Conservation (phyloP, 163 green algal genomes). For the Chloromonas sp. region DNA sequence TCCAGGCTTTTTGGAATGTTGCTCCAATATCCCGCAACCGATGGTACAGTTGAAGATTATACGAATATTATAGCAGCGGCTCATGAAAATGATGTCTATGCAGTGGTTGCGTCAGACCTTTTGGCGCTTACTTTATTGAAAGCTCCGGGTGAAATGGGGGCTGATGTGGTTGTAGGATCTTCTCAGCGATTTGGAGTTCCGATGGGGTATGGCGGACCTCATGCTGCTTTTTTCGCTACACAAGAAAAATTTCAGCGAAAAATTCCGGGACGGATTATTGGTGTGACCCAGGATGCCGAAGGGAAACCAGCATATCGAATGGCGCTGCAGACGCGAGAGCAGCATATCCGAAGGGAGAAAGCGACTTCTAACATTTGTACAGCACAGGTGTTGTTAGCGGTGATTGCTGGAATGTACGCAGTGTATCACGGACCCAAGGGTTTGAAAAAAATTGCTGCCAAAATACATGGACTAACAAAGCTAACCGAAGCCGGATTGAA, state of each 20-base stretch:
- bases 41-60: slow-evolving; percentile 88
- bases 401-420: slow-evolving; percentile 94
- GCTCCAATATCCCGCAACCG: slow-evolving; percentile 95
- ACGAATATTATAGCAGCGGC: slow-evolving; percentile 49
- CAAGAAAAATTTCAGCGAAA: slow-evolving; percentile 83
- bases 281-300: slow-evolving; percentile 77
- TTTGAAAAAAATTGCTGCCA: slow-evolving; percentile 81
- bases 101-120: slow-evolving; percentile 69
- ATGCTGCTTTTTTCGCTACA: slow-evolving; percentile 95
- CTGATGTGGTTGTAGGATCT: slow-evolving; percentile 93
- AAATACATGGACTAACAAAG: slow-evolving; percentile 78
- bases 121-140: slow-evolving; percentile 89
- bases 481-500: slow-evolving; percentile 76
- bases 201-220: slow-evolving; percentile 92
- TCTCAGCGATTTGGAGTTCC: slow-evolving; percentile 89
- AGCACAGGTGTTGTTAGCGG: slow-evolving; percentile 91
- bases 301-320: slow-evolving; percentile 90
- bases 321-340: slow-evolving; percentile 98
- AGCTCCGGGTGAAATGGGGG: slow-evolving; percentile 90
- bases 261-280: slow-evolving; percentile 86
- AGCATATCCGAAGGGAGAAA: slow-evolving; percentile 99
- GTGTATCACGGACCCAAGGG: slow-evolving; percentile 96
- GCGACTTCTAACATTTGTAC: slow-evolving; percentile 99
- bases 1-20: slow-evolving; percentile 87
- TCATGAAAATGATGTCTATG: slow-evolving; percentile 67